Base-by-base conservation (phyloP, 169 alveolate species). In the Plasmodium relictum region DNA sequence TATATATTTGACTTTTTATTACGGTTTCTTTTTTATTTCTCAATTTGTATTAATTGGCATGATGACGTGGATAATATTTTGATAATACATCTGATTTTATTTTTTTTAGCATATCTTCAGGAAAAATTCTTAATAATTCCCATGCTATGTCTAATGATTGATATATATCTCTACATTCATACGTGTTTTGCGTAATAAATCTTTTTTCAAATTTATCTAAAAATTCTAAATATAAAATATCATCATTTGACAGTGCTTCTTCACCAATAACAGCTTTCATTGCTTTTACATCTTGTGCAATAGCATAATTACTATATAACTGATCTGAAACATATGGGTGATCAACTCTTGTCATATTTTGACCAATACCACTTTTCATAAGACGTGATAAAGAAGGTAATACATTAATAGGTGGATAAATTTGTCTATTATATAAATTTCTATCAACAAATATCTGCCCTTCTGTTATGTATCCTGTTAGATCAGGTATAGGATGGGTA, bases 211-310 rank as follows among this genome's bases (percentile, higher is more conserved):
- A 99, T 92, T 98, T 99, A 93, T 98, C 99, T 3, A 99, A 96
- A 95, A 98, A 99, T 91, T 99, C 99, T 74, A 99, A 95, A 92
- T 98, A 98, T 65, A 98, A 96, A 72, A 97, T 94, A 91, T 99
- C 99, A 92, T 98, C 99, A 37, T 98, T 98, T 16, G 99, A 95
- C 37, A 99, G 95, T 59, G 99, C 99, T 97, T 99, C 99, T 94
- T 99, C 99, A 50, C 99, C 99, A 16, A 99, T 99, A 72, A 99
- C 99, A 5, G 99, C 99, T 95, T 98, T 98, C 99, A 99, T 98
- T 48, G 99, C 99, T 56, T 99, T 98, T 16, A 99, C 98, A 89
- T 99, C 99, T 94, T 98, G 99, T 50, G 99, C 99, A 62, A 98
- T 97, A 86, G 99, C 99, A 92, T 99, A 99, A 97, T 98, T 98